Evolutionary conservation across 169 alveolate genomes (phyloP), one percentile per base, ranked within the genome.

Genomic region (Plasmodium malariae): DNA sequence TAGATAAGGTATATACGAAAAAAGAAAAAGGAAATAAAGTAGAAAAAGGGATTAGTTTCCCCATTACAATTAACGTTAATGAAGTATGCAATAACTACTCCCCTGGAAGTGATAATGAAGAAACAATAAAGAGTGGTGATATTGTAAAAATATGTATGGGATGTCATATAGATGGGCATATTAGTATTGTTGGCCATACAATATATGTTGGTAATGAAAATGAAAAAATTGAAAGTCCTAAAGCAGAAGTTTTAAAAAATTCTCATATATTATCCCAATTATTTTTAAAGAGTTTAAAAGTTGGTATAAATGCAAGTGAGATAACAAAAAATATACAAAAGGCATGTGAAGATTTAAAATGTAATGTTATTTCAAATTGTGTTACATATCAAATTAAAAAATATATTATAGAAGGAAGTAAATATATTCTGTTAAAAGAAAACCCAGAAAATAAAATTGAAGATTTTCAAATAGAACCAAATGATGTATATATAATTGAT

Each of bases 21-120:
- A 78, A 91, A 43, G 93, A 94, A 49, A 88, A 93, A 70, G 97
- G 97, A 89, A 95, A 95, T 89, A 95, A 95, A 89, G 85, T 96
- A 19, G 97, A 96, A 69, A 97, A 97, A 93, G 99, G 99, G 24
- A 94, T 98, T 32, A 99, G 99, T 28, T 98, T 98, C 94, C 99
- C 99, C 19, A 98, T 99, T 14, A 96, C 99, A 70, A 93, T 98
- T 65, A 96, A 99, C 55, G 97, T 98, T 3, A 98, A 98, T 93
- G 98, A 98, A 91, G 87, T 98, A 30, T 95, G 97, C 85, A 99
- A 98, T 26, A 95, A 98, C 89, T 97, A 92, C 74, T 95, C 99
- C 11, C 99, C 99, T 1, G 89, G 94, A 21, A 89, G 88, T 60
- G 95, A 94, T 37, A 95, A 92, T 65, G 89, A 96, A 30, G 69